A percentile compares a stretch with the other conserved stretches of the same genome.
These are phyloP conservation scores for Petunia secreta DNA, from an alignment of 257 asterid genomes.

Conservation along the genomic window DNA sequence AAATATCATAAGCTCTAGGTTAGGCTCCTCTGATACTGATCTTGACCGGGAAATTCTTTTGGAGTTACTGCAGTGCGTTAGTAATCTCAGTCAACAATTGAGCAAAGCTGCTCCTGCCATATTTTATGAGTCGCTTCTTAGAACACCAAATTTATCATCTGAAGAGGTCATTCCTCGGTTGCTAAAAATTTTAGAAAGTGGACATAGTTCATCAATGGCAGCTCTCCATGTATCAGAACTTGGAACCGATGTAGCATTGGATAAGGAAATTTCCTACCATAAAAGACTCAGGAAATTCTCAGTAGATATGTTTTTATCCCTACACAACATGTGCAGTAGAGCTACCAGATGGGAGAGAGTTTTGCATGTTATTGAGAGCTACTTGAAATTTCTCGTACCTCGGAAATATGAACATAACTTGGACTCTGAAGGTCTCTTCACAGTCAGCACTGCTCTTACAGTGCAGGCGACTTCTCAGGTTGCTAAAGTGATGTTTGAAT, in stretches of 20 bases:
- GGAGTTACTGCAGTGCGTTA: slow-evolving; percentile 72
- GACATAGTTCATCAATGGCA: slow-evolving; percentile 64
- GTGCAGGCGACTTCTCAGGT: slow-evolving; percentile 91
- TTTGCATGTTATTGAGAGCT: slow-evolving; percentile 70
- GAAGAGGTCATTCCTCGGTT: slow-evolving; percentile 80
- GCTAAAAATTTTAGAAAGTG: slow-evolving; percentile 73
- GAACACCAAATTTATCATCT: slow-evolving; percentile 56
- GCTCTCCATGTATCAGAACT: slow-evolving; percentile 65
- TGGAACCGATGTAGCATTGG: slow-evolving; percentile 82
- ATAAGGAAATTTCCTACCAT: slow-evolving; percentile 73
- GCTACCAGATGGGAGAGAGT: slow-evolving; percentile 81
- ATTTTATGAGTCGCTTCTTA: slow-evolving; percentile 70
- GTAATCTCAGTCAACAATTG: slow-evolving; percentile 74
- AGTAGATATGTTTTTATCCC: slow-evolving; percentile 66
- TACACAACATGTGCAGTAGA: slow-evolving; percentile 64
- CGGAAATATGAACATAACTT: slow-evolving; percentile 57
- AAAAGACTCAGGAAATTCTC: slow-evolving; percentile 85
- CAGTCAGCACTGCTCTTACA: slow-evolving; percentile 51
- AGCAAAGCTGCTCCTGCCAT: slow-evolving; percentile 89
- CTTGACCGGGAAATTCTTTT: slow-evolving; percentile 58
- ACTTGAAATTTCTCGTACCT: slow-evolving; percentile 79
- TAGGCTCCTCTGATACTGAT: slow-evolving; percentile 50
- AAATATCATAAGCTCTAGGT: slow-evolving; percentile 36
- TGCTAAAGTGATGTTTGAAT: slow-evolving; percentile 87
- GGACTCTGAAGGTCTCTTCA: slow-evolving; percentile 48